Conservation (phyloP, 495 filamentous ascomycete species). For the Hypoxylon intermedium region DNA sequence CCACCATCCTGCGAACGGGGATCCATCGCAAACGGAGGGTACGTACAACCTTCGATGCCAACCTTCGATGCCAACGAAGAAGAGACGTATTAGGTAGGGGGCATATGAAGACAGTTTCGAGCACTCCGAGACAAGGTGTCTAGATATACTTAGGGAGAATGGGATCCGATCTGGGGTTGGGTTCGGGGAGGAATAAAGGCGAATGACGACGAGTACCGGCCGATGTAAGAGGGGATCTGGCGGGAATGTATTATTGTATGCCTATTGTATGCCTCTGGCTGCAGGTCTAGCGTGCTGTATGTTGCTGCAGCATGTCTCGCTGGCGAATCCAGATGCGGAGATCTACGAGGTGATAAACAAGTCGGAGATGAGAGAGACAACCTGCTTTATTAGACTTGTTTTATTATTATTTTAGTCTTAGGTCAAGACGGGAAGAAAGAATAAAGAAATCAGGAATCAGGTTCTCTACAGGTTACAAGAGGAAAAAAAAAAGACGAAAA, state of each 20-base stretch:
- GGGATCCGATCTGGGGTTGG: slow-evolving; percentile 17
- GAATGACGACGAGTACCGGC: slow-evolving; percentile 7
- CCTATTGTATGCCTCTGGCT: slow-evolving; percentile 12
- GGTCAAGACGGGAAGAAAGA: not conserved
- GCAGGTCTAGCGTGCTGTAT: slow-evolving; percentile 33
- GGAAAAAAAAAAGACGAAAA: not conserved
- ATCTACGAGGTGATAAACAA: slow-evolving; percentile 23
- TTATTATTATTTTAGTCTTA: no score
- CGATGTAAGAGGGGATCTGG: slow-evolving; percentile 14
- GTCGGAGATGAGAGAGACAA: slow-evolving; percentile 13
- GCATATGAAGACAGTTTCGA: slow-evolving; percentile 29
- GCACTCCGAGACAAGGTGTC: slow-evolving; percentile 34
- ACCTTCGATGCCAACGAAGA: slow-evolving; percentile 20
- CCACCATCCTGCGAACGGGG: slow-evolving; percentile 42
- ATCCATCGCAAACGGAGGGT: slow-evolving; percentile 47
- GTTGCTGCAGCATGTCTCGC: slow-evolving; percentile 36
- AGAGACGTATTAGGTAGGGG: slow-evolving; percentile 19
- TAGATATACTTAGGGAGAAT: slow-evolving; percentile 26
- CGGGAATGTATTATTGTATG: slow-evolving; percentile 25
- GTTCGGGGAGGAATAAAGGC: slow-evolving; percentile 6
- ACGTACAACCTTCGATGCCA: slow-evolving; percentile 12
- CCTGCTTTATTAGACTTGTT: not conserved
- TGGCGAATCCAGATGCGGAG: slow-evolving; percentile 30
- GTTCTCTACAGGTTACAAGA: not conserved
- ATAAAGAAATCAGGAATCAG: slow-evolving; percentile 3